A percentile compares a stretch with the other conserved stretches of the same genome.
These are phyloP conservation scores for Ustilago cynodontis DNA, from an alignment of 1,284 basidiomycete species.

Conservation along the genomic window DNA sequence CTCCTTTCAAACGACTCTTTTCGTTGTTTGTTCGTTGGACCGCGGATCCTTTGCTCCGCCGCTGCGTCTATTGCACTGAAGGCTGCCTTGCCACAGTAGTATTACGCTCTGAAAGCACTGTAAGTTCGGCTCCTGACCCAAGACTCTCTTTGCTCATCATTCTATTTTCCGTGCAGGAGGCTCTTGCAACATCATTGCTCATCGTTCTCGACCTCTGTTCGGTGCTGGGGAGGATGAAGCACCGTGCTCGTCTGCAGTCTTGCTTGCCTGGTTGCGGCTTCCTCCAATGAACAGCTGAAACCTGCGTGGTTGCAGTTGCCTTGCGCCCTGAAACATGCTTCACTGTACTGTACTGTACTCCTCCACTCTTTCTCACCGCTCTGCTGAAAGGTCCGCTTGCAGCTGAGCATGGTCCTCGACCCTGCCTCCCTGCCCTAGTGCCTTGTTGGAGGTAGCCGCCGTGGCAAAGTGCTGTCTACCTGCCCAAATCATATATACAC, in stretches of 20 bases:
- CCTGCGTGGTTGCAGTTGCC: background rate
- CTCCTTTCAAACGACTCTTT: background rate
- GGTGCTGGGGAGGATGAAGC: too few species aligned
- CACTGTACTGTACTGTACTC: background rate
- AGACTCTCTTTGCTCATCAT: constrained; percentile 1
- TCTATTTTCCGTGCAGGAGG: too few species aligned
- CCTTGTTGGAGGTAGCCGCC: background rate
- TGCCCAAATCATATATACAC: constrained; percentile 31
- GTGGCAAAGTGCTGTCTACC: background rate
- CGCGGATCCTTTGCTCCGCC: constrained; percentile 2
- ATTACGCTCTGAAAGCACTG: background rate
- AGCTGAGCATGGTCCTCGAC: background rate
- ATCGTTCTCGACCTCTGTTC: background rate
- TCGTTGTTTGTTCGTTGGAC: constrained; percentile 1
- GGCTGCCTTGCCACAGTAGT: background rate
- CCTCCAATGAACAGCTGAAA: constrained; percentile 7
- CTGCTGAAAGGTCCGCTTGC: background rate
- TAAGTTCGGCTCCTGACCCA: background rate
- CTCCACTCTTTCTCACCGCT: too few species aligned
- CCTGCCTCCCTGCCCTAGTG: background rate
- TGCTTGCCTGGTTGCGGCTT: too few species aligned
- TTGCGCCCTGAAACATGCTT: constrained; percentile 2
- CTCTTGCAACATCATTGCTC: constrained; percentile 10
- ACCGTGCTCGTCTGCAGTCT: too few species aligned
- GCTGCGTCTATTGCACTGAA: background rate